These are phyloP conservation scores for Schizopora paradoxa DNA, from an alignment of 1,284 basidiomycete genomes.

Conservation along the genomic window DNA sequence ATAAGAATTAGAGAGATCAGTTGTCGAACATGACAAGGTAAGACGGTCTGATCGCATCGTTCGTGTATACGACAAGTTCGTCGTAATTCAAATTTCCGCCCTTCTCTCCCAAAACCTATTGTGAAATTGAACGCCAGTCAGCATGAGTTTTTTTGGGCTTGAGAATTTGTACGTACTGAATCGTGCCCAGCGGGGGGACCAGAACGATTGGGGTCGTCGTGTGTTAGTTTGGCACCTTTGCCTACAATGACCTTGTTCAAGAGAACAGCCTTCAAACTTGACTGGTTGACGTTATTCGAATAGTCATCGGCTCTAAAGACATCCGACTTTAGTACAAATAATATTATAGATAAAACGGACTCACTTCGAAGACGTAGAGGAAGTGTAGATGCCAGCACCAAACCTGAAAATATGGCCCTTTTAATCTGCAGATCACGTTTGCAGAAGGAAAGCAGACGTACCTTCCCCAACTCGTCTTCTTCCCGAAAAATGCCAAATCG, in stretches of 20 bases:
- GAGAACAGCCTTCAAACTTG: conserved; percentile 51
- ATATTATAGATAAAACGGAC: conserved; percentile 12
- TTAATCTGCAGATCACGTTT: neutral
- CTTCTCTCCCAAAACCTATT: conserved; percentile 53
- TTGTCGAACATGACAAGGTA: conserved; percentile 58
- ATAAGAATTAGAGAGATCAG: too few species aligned
- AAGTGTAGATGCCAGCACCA: conserved; percentile 56
- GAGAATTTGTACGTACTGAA: conserved; percentile 39
- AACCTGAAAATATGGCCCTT: conserved; percentile 34
- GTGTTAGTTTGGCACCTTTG: conserved; percentile 53
- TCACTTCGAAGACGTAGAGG: conserved; percentile 56
- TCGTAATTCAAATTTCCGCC: conserved; percentile 59
- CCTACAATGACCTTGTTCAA: conserved; percentile 67
- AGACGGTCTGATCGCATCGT: conserved; percentile 60
- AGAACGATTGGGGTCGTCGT: conserved; percentile 45
- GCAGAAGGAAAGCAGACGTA: conserved; percentile 21
- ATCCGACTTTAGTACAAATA: conserved; percentile 1
- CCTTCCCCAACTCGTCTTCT: conserved; percentile 64
- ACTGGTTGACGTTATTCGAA: conserved; percentile 47
- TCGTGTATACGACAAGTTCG: conserved; percentile 58
- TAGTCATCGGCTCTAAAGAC: conserved; percentile 53
- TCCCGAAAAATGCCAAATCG: conserved; percentile 52
- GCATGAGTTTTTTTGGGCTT: neutral
- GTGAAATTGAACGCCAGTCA: conserved; percentile 2
- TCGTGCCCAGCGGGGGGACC: conserved; percentile 55